A percentile compares a stretch with the other conserved stretches of the same genome.
Conservation (phyloP, 2,329 filamentous ascomycete species). For the Elsinoe fawcettii region DNA sequence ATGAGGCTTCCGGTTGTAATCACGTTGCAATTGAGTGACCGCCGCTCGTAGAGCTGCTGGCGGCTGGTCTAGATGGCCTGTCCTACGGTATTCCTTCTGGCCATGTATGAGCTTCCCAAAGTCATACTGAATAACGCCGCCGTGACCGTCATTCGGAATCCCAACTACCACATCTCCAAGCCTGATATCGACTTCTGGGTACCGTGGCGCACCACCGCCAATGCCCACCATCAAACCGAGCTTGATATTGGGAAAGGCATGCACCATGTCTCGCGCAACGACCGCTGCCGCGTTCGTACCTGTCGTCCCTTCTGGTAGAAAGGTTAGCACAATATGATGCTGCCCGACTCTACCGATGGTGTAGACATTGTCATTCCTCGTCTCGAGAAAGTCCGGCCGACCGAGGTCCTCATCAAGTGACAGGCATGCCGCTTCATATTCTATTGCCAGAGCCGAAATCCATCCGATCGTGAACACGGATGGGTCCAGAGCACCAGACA, state of each 20-base stretch:
- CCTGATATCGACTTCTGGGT: slow-evolving; percentile 20
- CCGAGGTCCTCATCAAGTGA: slow-evolving; percentile 18
- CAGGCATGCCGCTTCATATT: neutral
- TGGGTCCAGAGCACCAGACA: neutral
- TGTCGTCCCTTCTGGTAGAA: slow-evolving; percentile 17
- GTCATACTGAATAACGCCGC: slow-evolving; percentile 25
- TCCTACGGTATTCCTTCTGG: neutral
- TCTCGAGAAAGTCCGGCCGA: neutral
- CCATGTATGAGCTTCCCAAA: slow-evolving; percentile 11
- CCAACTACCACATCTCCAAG: slow-evolving; percentile 27
- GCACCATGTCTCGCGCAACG: slow-evolving; percentile 18
- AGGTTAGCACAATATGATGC: slow-evolving; percentile 20
- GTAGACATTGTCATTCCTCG: slow-evolving; percentile 15
- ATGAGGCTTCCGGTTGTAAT: neutral
- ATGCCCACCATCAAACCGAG: slow-evolving; percentile 24
- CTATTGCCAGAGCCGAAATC: neutral
- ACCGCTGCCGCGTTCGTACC: slow-evolving; percentile 17
- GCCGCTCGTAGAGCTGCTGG: neutral
- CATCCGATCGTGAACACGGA: neutral
- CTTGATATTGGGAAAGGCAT: slow-evolving; percentile 15
- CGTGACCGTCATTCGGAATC: slow-evolving; percentile 16
- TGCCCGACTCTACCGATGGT: slow-evolving; percentile 14
- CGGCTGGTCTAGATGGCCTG: neutral
- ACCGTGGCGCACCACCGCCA: slow-evolving; percentile 21
- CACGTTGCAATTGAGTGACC: neutral